Percentiles rank a stretch among this genome's conserved stretches.
Evolutionary conservation across 371 early-diverging fungal genomes (phyloP).

Genomic region (Haplosporangium sp.): DNA sequence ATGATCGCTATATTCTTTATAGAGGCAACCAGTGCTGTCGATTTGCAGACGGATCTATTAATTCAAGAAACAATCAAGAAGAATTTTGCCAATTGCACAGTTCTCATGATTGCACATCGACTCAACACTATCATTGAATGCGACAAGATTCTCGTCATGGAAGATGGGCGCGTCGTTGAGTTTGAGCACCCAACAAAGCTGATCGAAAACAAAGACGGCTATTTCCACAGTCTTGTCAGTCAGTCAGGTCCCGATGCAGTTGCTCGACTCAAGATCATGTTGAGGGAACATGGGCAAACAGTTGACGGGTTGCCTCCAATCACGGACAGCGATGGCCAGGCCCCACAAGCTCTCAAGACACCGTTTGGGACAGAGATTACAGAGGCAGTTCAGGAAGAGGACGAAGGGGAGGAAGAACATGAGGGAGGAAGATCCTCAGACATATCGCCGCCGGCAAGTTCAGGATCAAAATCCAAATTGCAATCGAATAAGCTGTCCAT

Average conservation of each 20-base stretch:
- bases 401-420: background rate
- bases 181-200: conserved; percentile 76
- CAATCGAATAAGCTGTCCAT: background rate
- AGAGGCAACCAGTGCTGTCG: conserved; percentile 69
- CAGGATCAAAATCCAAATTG: background rate
- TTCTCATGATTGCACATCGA: conserved; percentile 87
- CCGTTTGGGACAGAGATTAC: background rate
- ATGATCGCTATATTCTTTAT: background rate
- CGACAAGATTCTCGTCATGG: conserved; percentile 86
- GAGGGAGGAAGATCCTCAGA: background rate
- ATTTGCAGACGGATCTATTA: conserved; percentile 71
- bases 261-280: conserved; percentile 50
- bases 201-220: conserved; percentile 63
- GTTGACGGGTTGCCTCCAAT: conserved; percentile 33
- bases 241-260: conserved; percentile 56
- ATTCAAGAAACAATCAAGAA: conserved; percentile 85
- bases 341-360: background rate
- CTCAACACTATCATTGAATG: conserved; percentile 87
- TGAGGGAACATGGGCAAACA: conserved; percentile 48
- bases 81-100: conserved; percentile 84
- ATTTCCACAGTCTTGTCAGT: conserved; percentile 64
- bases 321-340: background rate
- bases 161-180: conserved; percentile 82
- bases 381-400: conserved; percentile 5
- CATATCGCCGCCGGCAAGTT: background rate